Conservation (phyloP, 1,284 basidiomycete species). For the Moesziomyces antarcticus region DNA sequence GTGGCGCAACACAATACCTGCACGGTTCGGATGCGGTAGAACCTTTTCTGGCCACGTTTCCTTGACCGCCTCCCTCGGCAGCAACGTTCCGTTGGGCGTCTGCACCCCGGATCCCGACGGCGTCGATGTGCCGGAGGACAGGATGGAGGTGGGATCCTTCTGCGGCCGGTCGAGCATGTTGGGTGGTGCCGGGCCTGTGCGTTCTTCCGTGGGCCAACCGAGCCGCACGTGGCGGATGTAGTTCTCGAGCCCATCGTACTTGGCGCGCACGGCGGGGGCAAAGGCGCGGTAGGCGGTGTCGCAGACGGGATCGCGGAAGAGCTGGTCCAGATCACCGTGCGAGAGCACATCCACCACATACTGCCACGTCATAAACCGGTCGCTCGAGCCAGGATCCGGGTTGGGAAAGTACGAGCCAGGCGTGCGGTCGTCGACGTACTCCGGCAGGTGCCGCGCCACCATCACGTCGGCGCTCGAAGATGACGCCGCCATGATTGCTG, state of each 20-base stretch:
- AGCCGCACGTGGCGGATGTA: constrained; percentile 52
- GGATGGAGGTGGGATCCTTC: constrained; percentile 12
- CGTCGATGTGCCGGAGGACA: constrained; percentile 5
- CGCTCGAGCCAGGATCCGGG: constrained; percentile 6
- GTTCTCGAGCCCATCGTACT: constrained; percentile 49
- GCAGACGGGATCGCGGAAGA: constrained; percentile 45
- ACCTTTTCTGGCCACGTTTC: constrained; percentile 44
- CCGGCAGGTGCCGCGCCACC: constrained; percentile 17
- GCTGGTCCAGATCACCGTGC: constrained; percentile 53
- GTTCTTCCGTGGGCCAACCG: constrained; percentile 39
- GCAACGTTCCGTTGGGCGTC: constrained; percentile 19
- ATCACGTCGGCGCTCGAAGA: constrained; percentile 5
- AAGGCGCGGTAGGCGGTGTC: constrained; percentile 52
- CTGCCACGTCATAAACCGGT: constrained; percentile 34
- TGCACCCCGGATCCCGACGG: constrained; percentile 19
- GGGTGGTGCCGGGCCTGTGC: constrained; percentile 2
- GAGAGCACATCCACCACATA: constrained; percentile 28
- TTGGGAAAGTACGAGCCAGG: constrained; percentile 31
- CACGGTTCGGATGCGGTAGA: constrained; percentile 13
- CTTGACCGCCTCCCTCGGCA: constrained; percentile 18
- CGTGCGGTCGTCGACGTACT: constrained; percentile 23
- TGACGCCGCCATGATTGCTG: not conserved
- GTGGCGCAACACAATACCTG: constrained; percentile 9
- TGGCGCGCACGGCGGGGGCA: constrained; percentile 19
- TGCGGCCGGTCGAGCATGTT: constrained; percentile 38